phyloP scores from a whole-genome alignment of 2,329 filamentous ascomycete species.

The Exutisphaerella laricina region DNA sequence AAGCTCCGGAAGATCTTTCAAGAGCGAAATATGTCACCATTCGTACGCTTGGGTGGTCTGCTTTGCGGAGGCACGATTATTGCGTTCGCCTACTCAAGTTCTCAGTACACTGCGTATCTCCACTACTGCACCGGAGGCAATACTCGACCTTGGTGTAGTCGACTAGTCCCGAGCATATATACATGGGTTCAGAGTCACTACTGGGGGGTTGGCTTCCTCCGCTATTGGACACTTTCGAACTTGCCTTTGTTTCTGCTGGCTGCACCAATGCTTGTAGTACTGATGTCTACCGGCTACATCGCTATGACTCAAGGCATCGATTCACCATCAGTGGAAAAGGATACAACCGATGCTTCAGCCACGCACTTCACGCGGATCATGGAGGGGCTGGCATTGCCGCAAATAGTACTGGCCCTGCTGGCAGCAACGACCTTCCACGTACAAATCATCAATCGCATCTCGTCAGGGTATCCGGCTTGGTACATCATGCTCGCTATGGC shows the following conservation, averaged over 20 bases:
- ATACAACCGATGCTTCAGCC: conserved; percentile 3
- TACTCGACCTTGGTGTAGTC: conserved; percentile 66
- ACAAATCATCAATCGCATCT: conserved; percentile 85
- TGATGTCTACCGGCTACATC: conserved; percentile 52
- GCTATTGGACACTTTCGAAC: conserved; percentile 86
- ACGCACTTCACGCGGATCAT: conserved; percentile 25
- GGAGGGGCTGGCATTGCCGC: conserved; percentile 61
- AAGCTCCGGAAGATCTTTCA: conserved; percentile 38
- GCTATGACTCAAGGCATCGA: neutral
- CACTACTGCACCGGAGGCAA: conserved; percentile 55
- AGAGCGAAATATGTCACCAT: conserved; percentile 5
- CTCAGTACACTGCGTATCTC: conserved; percentile 69
- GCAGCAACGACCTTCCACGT: conserved; percentile 81
- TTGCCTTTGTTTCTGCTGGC: conserved; percentile 83
- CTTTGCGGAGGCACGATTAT: conserved; percentile 63
- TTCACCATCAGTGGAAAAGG: neutral
- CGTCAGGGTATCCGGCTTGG: conserved; percentile 85
- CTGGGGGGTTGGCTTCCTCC: conserved; percentile 84
- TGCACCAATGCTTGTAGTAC: conserved; percentile 64
- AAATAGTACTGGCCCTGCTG: conserved; percentile 64
- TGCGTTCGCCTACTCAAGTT: conserved; percentile 60
- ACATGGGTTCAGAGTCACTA: conserved; percentile 83
- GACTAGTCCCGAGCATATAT: conserved; percentile 77
- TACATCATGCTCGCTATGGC: conserved; percentile 69
- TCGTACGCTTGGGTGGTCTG: conserved; percentile 34